Evolutionary conservation across 768 basidiomycete genomes (phyloP).

Genomic region (Cystobasidium ongulense): DNA sequence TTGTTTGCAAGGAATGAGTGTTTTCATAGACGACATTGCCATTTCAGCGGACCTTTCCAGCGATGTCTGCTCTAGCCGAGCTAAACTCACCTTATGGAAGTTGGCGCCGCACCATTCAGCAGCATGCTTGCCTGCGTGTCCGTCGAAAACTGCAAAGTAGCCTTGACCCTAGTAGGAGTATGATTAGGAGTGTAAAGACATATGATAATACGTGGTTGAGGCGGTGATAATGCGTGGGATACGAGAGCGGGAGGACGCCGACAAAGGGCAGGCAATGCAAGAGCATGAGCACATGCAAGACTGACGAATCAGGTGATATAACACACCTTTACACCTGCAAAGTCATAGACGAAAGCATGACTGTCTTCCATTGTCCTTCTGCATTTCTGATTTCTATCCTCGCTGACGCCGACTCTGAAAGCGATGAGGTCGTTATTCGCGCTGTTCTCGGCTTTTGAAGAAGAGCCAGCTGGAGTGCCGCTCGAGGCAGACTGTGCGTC

Average conservation of each 20-base stretch:
- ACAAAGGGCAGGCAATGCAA: background rate
- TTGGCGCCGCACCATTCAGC: conserved; percentile 97
- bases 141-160: conserved; percentile 97
- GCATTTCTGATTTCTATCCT: conserved; percentile 69
- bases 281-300: background rate
- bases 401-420: conserved; percentile 66
- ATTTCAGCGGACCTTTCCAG: background rate
- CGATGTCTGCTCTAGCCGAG: background rate
- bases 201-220: background rate
- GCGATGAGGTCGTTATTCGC: conserved; percentile 40
- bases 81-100: conserved; percentile 67
- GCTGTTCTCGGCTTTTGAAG: conserved; percentile 47
- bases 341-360: conserved; percentile 92
- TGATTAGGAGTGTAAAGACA: background rate
- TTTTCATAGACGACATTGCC: too few species aligned
- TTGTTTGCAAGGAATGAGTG: background rate
- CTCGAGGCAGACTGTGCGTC: background rate
- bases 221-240: background rate
- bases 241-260: background rate
- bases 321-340: conserved; percentile 56
- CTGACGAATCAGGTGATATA: background rate
- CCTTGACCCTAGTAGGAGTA: conserved; percentile 69
- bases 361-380: conserved; percentile 89
- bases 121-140: conserved; percentile 95
- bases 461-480: background rate